Conservation (phyloP, 495 filamentous ascomycete genomes). For the Podospora pseudoanserina region DNA sequence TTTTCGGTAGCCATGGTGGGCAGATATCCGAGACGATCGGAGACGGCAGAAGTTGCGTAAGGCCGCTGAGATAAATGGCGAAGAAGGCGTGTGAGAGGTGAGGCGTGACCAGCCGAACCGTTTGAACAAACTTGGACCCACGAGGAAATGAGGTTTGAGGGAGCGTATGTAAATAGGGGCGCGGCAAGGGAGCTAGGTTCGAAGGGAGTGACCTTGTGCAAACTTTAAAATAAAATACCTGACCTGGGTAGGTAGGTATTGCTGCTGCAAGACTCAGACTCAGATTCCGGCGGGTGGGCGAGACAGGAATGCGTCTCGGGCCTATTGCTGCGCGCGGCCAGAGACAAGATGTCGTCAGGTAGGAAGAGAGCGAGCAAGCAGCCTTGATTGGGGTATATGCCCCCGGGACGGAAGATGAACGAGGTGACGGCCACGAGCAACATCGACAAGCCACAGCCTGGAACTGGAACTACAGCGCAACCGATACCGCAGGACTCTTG, state of each 20-base stretch:
- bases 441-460: not conserved
- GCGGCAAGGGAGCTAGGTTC: not conserved
- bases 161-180: not conserved
- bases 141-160: not conserved
- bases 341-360: not conserved
- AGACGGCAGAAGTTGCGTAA: conserved; percentile 5
- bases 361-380: not conserved
- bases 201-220: conserved; percentile 1
- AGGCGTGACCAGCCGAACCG: conserved; percentile 3
- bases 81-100: conserved; percentile 7
- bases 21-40: conserved; percentile 12
- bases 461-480: not conserved
- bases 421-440: conserved; percentile 1
- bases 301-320: conserved; percentile 11
- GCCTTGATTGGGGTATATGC: not conserved
- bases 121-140: not conserved
- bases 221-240: conserved; percentile 3
- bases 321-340: conserved; percentile 3
- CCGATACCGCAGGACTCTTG: conserved; percentile 6
- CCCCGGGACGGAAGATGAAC: conserved; percentile 1
- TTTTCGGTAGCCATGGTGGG: conserved; percentile 28
- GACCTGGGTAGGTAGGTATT: not conserved
- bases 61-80: not conserved
- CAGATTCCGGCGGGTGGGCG: not conserved
- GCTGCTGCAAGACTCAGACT: conserved; percentile 2